Conservation (phyloP, 352 stramenopile genomes). For the Phytopythium mirpurense region DNA sequence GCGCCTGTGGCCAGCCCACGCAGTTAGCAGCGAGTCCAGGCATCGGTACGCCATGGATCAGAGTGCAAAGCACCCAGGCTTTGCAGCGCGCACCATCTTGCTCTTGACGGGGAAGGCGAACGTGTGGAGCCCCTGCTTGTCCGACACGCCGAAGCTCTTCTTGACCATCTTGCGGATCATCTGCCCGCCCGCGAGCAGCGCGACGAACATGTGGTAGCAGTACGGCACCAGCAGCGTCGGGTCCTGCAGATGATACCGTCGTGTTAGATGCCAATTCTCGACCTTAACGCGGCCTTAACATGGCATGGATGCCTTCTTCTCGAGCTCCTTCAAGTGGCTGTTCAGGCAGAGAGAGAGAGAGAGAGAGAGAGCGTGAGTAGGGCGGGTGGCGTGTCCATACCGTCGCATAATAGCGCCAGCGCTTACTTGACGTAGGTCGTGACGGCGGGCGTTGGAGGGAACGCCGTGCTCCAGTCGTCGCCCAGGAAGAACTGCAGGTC, state of each 20-base stretch:
- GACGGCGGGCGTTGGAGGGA: constrained; percentile 40
- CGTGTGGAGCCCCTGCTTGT: constrained; percentile 38
- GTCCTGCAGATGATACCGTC: constrained; percentile 36
- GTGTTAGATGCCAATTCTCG: too few relatives aligned
- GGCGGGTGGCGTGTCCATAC: too few relatives aligned
- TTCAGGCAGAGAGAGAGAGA: background rate
- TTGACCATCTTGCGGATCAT: constrained; percentile 69
- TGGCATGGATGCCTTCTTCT: constrained; percentile 45
- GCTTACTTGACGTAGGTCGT: constrained; percentile 47
- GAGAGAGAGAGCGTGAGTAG: background rate
- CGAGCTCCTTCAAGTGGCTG: constrained; percentile 48
- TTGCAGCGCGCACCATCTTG: constrained; percentile 24
- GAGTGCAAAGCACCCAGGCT: background rate
- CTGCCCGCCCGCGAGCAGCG: constrained; percentile 51
- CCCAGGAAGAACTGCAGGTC: constrained; percentile 59
- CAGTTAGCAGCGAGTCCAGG: too few relatives aligned
- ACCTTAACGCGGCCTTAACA: too few relatives aligned
- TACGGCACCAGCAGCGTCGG: constrained; percentile 58
- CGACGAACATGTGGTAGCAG: constrained; percentile 75
- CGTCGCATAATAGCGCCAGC: background rate
- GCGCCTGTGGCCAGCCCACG: constrained; percentile 14
- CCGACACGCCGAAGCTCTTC: constrained; percentile 37
- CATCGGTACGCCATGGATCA: too few relatives aligned
- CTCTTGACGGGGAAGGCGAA: constrained; percentile 53
- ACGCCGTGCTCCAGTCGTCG: constrained; percentile 52